Percentiles rank a stretch among this genome's conserved stretches.
Conservation (phyloP, 202 grass and related monocot species). For the Saccharum hybrid region DNA sequence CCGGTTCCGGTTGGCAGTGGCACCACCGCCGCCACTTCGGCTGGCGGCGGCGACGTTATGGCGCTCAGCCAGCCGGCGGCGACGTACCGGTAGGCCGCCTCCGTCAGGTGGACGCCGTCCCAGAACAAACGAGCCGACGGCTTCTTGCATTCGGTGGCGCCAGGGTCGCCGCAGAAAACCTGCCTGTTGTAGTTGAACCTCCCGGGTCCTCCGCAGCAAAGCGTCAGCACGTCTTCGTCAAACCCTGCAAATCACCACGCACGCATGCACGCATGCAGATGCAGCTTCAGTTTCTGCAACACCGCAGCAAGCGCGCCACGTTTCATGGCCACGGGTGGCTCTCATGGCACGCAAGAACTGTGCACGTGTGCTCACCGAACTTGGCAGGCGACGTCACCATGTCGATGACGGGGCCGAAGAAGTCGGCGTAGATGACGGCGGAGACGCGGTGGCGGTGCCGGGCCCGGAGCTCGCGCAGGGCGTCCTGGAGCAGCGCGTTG, state of each 20-base stretch:
- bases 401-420: slow-evolving; percentile 48
- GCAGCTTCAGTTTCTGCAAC: background rate
- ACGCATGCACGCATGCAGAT: background rate
- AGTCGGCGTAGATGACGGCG: slow-evolving; percentile 55
- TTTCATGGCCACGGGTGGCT: too few relatives aligned
- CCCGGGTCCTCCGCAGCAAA: slow-evolving; percentile 64
- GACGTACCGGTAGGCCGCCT: slow-evolving; percentile 54
- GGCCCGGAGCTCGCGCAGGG: slow-evolving; percentile 39
- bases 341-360: background rate
- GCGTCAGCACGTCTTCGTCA: slow-evolving; percentile 35
- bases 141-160: slow-evolving; percentile 26
- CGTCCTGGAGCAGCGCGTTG: slow-evolving; percentile 50
- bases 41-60: background rate
- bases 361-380: slow-evolving; percentile 32
- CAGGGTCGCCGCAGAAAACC: slow-evolving; percentile 43
- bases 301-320: too few relatives aligned
- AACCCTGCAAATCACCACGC: slow-evolving; percentile 42
- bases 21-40: background rate
- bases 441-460: slow-evolving; percentile 33
- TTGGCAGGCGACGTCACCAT: slow-evolving; percentile 45
- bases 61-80: slow-evolving; percentile 49
- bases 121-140: slow-evolving; percentile 56
- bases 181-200: background rate
- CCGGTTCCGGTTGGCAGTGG: background rate
- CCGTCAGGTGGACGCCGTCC: slow-evolving; percentile 65